Base-by-base conservation (phyloP, 768 basidiomycete species). In the Amyloporia xantha region DNA sequence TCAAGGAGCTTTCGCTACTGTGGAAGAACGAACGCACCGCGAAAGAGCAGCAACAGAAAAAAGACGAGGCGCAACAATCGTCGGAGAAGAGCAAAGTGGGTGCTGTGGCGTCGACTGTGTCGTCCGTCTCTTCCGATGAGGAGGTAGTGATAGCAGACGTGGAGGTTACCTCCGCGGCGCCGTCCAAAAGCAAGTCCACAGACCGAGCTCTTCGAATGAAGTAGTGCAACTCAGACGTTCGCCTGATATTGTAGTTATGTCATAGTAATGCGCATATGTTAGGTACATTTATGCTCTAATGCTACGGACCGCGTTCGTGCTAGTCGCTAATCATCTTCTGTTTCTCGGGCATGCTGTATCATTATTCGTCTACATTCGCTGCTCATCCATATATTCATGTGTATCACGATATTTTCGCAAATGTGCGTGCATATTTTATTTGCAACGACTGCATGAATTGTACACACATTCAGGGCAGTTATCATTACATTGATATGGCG, bases 21-120 rank as follows among this genome's bases (percentile, higher is more conserved):
- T 66, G 62, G 62, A 57, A 58, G n/a, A 56, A 61, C 20, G 68
- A 73, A 15, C 84, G 81, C 77, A 75, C 72, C 59, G 66, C 66
- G 42, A 66, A 67, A 30, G 74, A 33, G 30, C 30, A 33, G 30
- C 30, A 15, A 7, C 9, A 33, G 15, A 33, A 33, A 15, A 33
- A 33, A 15, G 30, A 15, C 9, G 30, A 33, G 15, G 30, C 15
- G 30, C 7, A 33, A 15, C 30, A 33, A 15, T 15, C 30, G 9
- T 7, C 9, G 15, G 30, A 33, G 30, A 33, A 33, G 30, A 33
- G 30, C 30, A 33, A 15, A 7, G 7, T 15, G 7, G 15, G 9
- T 33, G 7, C 30, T 7, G 30, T 33, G 7, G 30, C 15, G 15
- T 15, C 30, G 7, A n/a, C n/a, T n/a, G 30, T 15, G 15, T 33